These are phyloP conservation scores for Nemania bipapillata DNA, from an alignment of 2,329 filamentous ascomycete species.

Conservation along the genomic window DNA sequence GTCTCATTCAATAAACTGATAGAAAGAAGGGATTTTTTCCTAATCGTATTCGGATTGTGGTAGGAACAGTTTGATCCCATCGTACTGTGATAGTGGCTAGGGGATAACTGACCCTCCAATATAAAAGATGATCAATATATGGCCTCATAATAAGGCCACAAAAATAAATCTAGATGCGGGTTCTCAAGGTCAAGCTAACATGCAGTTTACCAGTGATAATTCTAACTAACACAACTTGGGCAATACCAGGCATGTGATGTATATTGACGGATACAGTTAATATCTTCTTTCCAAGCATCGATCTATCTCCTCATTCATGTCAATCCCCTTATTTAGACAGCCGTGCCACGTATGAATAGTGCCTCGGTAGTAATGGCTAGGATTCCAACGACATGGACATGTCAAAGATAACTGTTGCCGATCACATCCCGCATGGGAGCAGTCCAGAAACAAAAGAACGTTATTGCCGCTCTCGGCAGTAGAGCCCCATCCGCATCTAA, in stretches of 20 bases:
- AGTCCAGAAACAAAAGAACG: conserved; percentile 16
- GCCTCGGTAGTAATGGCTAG: not conserved
- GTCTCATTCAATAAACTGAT: too few relatives aligned
- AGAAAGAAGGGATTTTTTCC: too few relatives aligned
- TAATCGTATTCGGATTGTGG: not conserved
- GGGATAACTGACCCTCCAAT: not conserved
- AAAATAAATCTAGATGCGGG: not conserved
- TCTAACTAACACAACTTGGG: not conserved
- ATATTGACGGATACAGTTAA: not conserved
- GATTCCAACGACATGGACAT: not conserved
- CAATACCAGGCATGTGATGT: not conserved
- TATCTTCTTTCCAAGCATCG: not conserved
- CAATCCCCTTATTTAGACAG: not conserved
- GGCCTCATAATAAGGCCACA: not conserved
- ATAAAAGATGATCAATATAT: not conserved
- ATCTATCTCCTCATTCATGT: not conserved
- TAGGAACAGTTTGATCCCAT: not conserved
- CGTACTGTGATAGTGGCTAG: not conserved
- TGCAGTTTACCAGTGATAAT: not conserved
- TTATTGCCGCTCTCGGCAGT: conserved; percentile 22
- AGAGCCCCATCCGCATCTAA: not conserved
- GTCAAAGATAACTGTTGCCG: not conserved
- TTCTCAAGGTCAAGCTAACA: not conserved
- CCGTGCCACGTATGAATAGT: not conserved
- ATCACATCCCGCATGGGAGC: not conserved